Conservation (phyloP, 2,329 filamentous ascomycete genomes). For the Aspergillus uvarum region DNA sequence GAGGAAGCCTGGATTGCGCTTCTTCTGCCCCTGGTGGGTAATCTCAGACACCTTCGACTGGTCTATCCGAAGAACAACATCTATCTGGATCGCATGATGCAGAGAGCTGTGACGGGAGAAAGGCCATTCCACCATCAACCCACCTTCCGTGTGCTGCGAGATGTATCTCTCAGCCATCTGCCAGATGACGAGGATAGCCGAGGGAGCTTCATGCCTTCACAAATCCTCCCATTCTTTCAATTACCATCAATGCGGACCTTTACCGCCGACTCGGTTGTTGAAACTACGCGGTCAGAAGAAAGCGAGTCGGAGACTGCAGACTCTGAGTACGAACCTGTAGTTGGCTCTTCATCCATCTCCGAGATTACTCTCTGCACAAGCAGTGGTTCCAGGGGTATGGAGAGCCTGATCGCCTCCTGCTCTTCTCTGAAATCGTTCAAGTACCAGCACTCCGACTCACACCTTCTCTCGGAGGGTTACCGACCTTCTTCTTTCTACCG, state of each 20-base stretch:
- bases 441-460: slow-evolving; percentile 33
- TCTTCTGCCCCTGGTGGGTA: slow-evolving; percentile 26
- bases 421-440: slow-evolving; percentile 28
- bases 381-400: slow-evolving; percentile 28
- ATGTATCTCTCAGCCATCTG: slow-evolving; percentile 22
- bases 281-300: slow-evolving; percentile 13
- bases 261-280: slow-evolving; percentile 27
- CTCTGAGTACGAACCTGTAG: not conserved
- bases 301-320: not conserved
- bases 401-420: slow-evolving; percentile 23
- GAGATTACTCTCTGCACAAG: slow-evolving; percentile 29
- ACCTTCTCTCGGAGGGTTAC: slow-evolving; percentile 27
- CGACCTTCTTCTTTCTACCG: slow-evolving; percentile 27
- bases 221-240: slow-evolving; percentile 28
- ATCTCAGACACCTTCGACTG: slow-evolving; percentile 23
- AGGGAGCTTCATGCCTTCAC: slow-evolving; percentile 14
- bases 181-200: slow-evolving; percentile 9
- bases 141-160: slow-evolving; percentile 20
- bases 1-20: slow-evolving; percentile 31
- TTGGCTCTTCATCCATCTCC: slow-evolving; percentile 20
- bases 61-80: slow-evolving; percentile 20
- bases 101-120: slow-evolving; percentile 21
- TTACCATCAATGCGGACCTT: slow-evolving; percentile 26
- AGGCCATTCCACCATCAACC: slow-evolving; percentile 17
- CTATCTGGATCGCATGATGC: slow-evolving; percentile 25